Conservation (phyloP, 768 basidiomycete species). For the Polyporus arcularius region DNA sequence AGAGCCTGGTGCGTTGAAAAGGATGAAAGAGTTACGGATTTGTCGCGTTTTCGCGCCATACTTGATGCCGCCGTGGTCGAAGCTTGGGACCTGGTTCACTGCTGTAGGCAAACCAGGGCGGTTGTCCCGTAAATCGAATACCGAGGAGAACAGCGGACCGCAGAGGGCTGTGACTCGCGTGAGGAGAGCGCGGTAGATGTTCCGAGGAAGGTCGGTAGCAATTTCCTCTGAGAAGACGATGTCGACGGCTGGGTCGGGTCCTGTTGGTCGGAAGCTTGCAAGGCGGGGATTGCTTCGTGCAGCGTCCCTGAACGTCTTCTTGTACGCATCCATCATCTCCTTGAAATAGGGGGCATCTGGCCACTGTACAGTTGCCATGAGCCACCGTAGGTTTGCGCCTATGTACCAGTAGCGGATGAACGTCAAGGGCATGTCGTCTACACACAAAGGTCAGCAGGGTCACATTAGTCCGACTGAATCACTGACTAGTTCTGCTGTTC, state of each 20-base stretch:
- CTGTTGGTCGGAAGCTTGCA: background rate
- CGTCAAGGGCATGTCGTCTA: slow-evolving; percentile 1
- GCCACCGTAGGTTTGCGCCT: background rate
- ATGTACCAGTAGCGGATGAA: slow-evolving; percentile 3
- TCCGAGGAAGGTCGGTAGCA: background rate
- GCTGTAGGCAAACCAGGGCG: background rate
- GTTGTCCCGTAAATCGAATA: background rate
- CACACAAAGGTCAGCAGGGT: background rate
- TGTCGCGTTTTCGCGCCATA: background rate
- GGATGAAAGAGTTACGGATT: background rate
- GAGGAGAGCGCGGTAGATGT: background rate
- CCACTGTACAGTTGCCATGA: background rate
- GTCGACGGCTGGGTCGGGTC: background rate
- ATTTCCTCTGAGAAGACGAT: background rate
- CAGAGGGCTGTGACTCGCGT: background rate
- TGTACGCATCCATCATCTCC: background rate
- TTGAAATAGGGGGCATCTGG: background rate
- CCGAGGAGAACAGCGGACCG: background rate
- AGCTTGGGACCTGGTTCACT: background rate
- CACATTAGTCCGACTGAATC: background rate
- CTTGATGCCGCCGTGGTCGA: background rate
- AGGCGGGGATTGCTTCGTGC: background rate
- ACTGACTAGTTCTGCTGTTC: slow-evolving; percentile 19
- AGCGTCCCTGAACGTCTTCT: background rate
- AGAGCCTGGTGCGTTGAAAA: background rate